Percentiles rank a stretch among this genome's conserved stretches.
Evolutionary conservation across 768 basidiomycete species (phyloP).

Genomic region (Macrolepiota dolichaula): DNA sequence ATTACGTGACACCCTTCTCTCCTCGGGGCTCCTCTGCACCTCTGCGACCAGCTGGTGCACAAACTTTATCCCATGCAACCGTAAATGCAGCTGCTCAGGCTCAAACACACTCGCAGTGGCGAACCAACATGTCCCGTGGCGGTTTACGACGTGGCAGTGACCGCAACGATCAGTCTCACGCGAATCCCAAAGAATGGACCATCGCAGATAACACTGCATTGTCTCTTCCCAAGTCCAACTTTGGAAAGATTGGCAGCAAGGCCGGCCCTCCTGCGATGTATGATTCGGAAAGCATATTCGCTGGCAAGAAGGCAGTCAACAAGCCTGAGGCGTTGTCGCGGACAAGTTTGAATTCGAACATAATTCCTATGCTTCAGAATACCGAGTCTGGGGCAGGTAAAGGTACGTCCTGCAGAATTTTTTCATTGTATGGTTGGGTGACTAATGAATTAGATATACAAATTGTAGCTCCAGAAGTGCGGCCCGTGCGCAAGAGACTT

Average conservation of each 20-base stretch:
- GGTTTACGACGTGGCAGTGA: slow-evolving; percentile 87
- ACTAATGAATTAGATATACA: not conserved
- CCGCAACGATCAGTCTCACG: slow-evolving; percentile 51
- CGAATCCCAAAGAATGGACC: slow-evolving; percentile 84
- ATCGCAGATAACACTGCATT: slow-evolving; percentile 55
- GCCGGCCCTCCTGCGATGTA: slow-evolving; percentile 59
- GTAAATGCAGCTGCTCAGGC: slow-evolving; percentile 44
- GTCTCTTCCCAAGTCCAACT: slow-evolving; percentile 68
- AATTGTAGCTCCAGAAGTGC: slow-evolving; percentile 38
- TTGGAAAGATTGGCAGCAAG: slow-evolving; percentile 76
- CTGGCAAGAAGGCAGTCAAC: slow-evolving; percentile 53
- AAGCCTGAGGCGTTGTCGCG: slow-evolving; percentile 77
- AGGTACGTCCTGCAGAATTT: slow-evolving; percentile 30
- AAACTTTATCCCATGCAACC: no score
- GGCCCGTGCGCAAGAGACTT: slow-evolving; percentile 64
- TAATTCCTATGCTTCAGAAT: slow-evolving; percentile 82
- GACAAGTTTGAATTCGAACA: slow-evolving; percentile 74
- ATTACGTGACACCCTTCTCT: no score
- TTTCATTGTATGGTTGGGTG: not conserved
- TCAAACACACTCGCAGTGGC: slow-evolving; percentile 57
- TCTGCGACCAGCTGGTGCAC: no score
- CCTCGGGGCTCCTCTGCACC: no score
- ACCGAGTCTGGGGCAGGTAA: slow-evolving; percentile 59
- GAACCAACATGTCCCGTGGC: slow-evolving; percentile 80
- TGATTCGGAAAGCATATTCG: slow-evolving; percentile 83